phyloP scores from a whole-genome alignment of 495 filamentous ascomycete genomes.

The Pseudoneurospora amorphoporcata region DNA sequence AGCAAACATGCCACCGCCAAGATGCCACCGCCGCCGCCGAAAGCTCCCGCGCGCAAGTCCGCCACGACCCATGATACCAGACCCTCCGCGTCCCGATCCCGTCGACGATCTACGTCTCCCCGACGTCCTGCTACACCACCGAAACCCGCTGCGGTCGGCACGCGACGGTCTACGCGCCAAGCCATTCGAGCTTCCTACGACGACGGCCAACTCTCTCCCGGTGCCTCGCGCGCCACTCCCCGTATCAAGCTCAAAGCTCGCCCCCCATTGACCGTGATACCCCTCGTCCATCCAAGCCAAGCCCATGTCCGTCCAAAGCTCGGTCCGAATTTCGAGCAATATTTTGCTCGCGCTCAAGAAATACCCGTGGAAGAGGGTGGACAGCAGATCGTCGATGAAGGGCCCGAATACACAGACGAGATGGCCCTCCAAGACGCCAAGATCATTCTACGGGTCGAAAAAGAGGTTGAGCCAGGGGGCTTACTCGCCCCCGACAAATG shows the following conservation, averaged over 20 bases:
- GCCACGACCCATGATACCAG: conserved; percentile 11
- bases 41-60: conserved; percentile 9
- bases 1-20: conserved; percentile 10
- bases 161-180: conserved; percentile 28
- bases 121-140: conserved; percentile 21
- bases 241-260: conserved; percentile 35
- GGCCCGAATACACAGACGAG: conserved; percentile 39
- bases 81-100: conserved; percentile 16
- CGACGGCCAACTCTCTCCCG: conserved; percentile 14
- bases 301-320: conserved; percentile 35
- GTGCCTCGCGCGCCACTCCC: conserved; percentile 20
- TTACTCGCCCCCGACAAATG: conserved; percentile 60
- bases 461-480: conserved; percentile 64
- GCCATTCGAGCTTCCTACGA: conserved; percentile 12
- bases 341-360: conserved; percentile 32
- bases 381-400: conserved; percentile 44
- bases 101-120: conserved; percentile 24
- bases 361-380: conserved; percentile 40
- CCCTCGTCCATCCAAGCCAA: conserved; percentile 45
- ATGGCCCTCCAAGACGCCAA: conserved; percentile 41
- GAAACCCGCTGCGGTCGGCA: conserved; percentile 24
- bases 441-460: conserved; percentile 50
- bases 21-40: conserved; percentile 5
- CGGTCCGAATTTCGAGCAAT: conserved; percentile 43
- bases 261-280: conserved; percentile 28